Evolutionary conservation across 495 filamentous ascomycete genomes (phyloP).

Genomic region (Aspergillus haitiensis): DNA sequence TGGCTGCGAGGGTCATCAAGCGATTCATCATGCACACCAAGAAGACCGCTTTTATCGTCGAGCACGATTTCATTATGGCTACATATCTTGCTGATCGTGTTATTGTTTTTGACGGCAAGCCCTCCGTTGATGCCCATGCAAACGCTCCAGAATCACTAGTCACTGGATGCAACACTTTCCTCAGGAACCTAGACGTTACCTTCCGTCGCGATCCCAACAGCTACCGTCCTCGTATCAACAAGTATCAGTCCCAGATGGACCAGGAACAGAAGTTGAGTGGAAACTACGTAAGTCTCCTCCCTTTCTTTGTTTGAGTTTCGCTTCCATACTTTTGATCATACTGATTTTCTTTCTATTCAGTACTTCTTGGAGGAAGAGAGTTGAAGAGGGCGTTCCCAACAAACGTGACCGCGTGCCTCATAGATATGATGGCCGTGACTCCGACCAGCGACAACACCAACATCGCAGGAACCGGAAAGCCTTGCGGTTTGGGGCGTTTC

Average conservation of each 20-base stretch:
- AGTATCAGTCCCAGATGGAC: conserved; percentile 89
- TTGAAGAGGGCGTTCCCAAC: conserved; percentile 63
- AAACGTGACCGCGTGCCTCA: conserved; percentile 47
- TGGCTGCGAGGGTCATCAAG: conserved; percentile 96
- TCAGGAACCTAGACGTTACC: conserved; percentile 93
- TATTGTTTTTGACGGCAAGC: conserved; percentile 95
- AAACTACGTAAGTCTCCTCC: conserved; percentile 73
- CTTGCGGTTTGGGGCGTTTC: conserved; percentile 42
- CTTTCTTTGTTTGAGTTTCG: not conserved
- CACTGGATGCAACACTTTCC: conserved; percentile 94
- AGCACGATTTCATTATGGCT: conserved; percentile 99
- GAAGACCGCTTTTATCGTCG: conserved; percentile 98
- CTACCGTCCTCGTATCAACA: conserved; percentile 97
- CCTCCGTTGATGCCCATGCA: conserved; percentile 81
- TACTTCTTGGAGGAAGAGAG: conserved; percentile 94
- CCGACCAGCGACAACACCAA: conserved; percentile 39
- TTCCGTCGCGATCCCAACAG: conserved; percentile 98
- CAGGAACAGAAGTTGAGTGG: conserved; percentile 93
- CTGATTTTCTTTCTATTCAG: conserved; percentile 16
- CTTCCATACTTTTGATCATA: not conserved
- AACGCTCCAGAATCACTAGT: conserved; percentile 89
- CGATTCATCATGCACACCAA: conserved; percentile 99
- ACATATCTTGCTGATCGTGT: conserved; percentile 96
- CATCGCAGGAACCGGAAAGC: conserved; percentile 37
- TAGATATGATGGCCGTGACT: conserved; percentile 44